Percentiles rank a stretch among this genome's conserved stretches.
phyloP scores from a whole-genome alignment of 352 stramenopile species.

The Globisporangium recalcitrans region DNA sequence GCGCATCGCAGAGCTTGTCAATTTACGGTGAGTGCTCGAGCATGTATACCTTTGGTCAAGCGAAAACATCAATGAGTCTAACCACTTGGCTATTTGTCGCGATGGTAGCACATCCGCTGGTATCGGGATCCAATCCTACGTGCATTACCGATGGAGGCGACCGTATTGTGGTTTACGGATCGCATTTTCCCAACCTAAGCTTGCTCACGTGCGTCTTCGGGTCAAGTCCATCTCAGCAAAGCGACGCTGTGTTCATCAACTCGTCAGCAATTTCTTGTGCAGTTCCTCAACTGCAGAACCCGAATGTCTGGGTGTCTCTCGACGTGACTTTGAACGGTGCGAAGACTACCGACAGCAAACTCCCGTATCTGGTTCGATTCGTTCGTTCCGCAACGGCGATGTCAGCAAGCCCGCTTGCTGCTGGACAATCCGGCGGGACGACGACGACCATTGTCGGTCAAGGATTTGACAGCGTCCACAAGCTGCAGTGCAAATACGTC shows the following conservation, averaged over 20 bases:
- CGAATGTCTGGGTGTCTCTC: constrained; percentile 26
- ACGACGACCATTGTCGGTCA: constrained; percentile 18
- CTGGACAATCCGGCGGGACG: constrained; percentile 19
- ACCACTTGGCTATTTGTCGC: background rate
- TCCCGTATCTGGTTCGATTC: constrained; percentile 28
- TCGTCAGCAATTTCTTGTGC: constrained; percentile 23
- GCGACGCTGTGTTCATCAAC: constrained; percentile 22
- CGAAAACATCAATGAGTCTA: background rate
- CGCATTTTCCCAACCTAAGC: constrained; percentile 25
- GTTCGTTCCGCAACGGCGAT: constrained; percentile 22
- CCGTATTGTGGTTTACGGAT: constrained; percentile 23
- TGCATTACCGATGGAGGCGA: constrained; percentile 28
- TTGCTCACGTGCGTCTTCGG: constrained; percentile 31
- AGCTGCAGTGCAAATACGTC: constrained; percentile 12
- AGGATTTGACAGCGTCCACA: constrained; percentile 10
- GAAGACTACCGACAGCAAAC: background rate
- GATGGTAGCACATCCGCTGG: constrained; percentile 22
- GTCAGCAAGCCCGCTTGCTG: constrained; percentile 14
- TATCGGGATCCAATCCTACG: constrained; percentile 19
- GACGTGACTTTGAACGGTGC: constrained; percentile 19
- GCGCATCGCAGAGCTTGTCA: background rate
- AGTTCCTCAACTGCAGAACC: constrained; percentile 22
- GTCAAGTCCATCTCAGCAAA: constrained; percentile 8
- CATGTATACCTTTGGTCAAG: background rate
- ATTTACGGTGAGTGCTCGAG: constrained; percentile 7